phyloP scores from a whole-genome alignment of 371 early-diverging fungal genomes.

The Paraphysoderma sedebokerense region DNA sequence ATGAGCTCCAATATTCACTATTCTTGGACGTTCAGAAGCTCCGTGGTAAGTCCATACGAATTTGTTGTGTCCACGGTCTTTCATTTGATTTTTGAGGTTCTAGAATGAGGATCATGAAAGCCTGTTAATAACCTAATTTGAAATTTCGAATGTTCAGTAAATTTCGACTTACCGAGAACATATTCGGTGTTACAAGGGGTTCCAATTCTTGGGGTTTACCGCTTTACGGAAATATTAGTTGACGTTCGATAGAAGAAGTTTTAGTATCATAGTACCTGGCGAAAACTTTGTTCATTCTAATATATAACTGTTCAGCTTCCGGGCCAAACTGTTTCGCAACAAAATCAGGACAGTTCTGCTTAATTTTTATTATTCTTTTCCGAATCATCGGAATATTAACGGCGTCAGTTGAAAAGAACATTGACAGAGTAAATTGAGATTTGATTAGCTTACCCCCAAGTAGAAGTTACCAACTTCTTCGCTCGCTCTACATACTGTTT shows the following conservation, averaged over 20 bases:
- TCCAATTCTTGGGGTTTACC: neutral
- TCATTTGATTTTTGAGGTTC: constrained; percentile 7
- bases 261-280: constrained; percentile 8
- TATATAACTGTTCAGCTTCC: constrained; percentile 8
- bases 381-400: no score
- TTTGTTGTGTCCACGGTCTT: neutral
- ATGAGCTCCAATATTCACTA: constrained; percentile 3
- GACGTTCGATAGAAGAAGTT: neutral
- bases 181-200: neutral
- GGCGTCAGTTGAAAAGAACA: no score
- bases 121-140: neutral
- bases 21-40: neutral
- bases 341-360: neutral
- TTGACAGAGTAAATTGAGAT: no score
- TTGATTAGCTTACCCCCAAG: no score
- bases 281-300: constrained; percentile 10
- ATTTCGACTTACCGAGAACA: neutral
- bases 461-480: no score
- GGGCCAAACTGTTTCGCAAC: constrained; percentile 1
- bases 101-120: neutral
- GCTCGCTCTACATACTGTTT: no score
- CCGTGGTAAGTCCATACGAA: constrained; percentile 8
- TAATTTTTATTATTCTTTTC: no score
- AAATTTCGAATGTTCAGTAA: neutral
- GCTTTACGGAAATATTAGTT: no score